A percentile compares a stretch with the other conserved stretches of the same genome.
These are phyloP conservation scores for Umbelopsis sp. DNA, from an alignment of 371 early-diverging fungal species.

Conservation along the genomic window DNA sequence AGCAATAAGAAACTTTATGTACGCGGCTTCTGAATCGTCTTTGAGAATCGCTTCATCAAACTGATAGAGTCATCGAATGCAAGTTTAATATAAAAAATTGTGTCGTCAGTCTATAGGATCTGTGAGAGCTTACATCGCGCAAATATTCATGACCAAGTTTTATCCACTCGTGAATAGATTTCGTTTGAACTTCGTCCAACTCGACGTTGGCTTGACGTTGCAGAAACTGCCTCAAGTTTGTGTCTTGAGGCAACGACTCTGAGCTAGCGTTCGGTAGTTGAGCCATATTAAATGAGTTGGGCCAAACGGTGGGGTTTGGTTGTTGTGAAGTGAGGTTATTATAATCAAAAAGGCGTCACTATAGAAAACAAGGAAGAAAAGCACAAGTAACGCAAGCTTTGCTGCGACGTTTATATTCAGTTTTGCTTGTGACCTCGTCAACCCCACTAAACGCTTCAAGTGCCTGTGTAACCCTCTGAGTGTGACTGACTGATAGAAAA, in stretches of 20 bases:
- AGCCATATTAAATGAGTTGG: background rate
- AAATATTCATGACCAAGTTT: background rate
- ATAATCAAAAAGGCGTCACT: too few relatives aligned
- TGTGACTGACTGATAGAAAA: too few relatives aligned
- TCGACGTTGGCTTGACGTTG: background rate
- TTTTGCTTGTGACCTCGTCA: too few relatives aligned
- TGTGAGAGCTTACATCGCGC: background rate
- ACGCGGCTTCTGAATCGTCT: background rate
- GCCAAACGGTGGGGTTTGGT: background rate
- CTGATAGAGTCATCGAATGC: background rate
- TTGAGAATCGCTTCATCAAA: slow-evolving; percentile 1
- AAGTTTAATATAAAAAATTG: too few relatives aligned
- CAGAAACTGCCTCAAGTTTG: background rate
- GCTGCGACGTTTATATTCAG: too few relatives aligned
- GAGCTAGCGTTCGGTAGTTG: background rate
- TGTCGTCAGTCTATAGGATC: background rate
- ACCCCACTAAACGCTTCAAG: too few relatives aligned
- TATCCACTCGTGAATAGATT: slow-evolving; percentile 1
- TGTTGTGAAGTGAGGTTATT: background rate
- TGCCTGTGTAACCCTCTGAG: too few relatives aligned
- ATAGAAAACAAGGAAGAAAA: too few relatives aligned
- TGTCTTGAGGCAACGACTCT: background rate
- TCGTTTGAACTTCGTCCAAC: background rate
- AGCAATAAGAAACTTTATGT: background rate
- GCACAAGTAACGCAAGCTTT: too few relatives aligned